phyloP scores from a whole-genome alignment of 305 asterid species.

The Plantago coronopus region DNA sequence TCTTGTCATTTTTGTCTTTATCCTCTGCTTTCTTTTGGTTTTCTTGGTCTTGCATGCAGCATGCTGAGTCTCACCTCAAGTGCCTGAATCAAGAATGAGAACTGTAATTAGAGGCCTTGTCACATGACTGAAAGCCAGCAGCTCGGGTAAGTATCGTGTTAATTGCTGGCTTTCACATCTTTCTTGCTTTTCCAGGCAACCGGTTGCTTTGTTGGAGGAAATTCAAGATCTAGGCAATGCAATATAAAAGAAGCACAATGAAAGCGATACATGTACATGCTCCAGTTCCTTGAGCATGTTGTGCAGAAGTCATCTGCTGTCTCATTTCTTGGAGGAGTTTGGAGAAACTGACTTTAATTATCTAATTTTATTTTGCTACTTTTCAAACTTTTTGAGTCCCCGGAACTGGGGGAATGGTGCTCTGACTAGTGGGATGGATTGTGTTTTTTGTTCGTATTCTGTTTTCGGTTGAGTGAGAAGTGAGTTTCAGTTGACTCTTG shows the following conservation, averaged over 20 bases:
- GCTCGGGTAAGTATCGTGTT: conserved; percentile 42
- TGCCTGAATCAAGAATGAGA: conserved; percentile 15
- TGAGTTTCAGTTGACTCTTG: neutral
- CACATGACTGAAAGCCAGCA: conserved; percentile 39
- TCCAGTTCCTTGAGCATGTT: neutral
- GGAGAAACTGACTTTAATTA: neutral
- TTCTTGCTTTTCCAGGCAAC: conserved; percentile 37
- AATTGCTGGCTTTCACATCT: conserved; percentile 47
- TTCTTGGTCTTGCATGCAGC: conserved; percentile 30
- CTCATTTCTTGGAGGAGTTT: conserved; percentile 3
- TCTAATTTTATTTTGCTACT: neutral
- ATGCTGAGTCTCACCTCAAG: conserved; percentile 48
- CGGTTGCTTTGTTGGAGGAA: conserved; percentile 12
- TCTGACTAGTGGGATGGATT: neutral
- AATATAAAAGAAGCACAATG: neutral
- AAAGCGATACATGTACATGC: neutral
- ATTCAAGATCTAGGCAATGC: conserved; percentile 2
- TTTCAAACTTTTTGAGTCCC: neutral
- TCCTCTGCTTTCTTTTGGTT: conserved; percentile 44
- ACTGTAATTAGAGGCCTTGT: conserved; percentile 3
- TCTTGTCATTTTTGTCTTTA: conserved; percentile 34
- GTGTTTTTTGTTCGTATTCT: neutral
- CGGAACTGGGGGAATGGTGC: neutral
- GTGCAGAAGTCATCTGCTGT: conserved; percentile 1
- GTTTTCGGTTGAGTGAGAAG: neutral